Conservation (phyloP, 1,284 basidiomycete genomes). For the Boletus smithii region DNA sequence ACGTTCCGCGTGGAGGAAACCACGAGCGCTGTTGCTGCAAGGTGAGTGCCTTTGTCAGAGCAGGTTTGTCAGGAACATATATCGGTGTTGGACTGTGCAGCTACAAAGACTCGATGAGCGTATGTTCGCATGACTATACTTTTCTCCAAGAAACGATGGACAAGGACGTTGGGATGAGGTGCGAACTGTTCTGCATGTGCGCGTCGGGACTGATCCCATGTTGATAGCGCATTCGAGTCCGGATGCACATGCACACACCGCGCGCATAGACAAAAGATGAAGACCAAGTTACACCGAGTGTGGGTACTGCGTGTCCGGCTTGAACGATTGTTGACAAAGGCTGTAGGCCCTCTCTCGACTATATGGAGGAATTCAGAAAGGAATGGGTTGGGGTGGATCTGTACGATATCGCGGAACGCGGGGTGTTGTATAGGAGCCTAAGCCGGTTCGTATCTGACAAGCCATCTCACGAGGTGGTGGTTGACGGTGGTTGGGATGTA, state of each 20-base stretch:
- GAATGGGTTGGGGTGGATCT: neutral
- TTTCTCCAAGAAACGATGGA: neutral
- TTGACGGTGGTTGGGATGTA: constrained; percentile 3
- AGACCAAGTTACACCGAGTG: neutral
- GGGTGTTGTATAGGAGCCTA: neutral
- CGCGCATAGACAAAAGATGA: neutral
- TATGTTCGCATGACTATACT: neutral
- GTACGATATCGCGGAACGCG: constrained; percentile 7
- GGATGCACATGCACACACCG: neutral
- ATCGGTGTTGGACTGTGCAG: too few species aligned
- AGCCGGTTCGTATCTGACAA: constrained; percentile 14
- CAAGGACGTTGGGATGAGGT: neutral
- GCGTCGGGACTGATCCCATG: too few species aligned
- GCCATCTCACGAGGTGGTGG: too few species aligned
- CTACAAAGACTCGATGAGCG: too few species aligned
- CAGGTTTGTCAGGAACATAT: neutral
- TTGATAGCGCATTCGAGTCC: neutral
- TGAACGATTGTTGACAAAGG: too few species aligned
- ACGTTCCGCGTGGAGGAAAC: neutral
- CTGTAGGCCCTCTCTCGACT: constrained; percentile 10
- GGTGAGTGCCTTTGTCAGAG: neutral
- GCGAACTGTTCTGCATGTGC: too few species aligned
- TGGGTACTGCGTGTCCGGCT: too few species aligned
- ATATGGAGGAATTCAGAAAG: constrained; percentile 2
- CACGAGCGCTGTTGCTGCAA: neutral